These are phyloP conservation scores for Ophiostoma populinum DNA, from an alignment of 2,329 filamentous ascomycete genomes.

Conservation along the genomic window DNA sequence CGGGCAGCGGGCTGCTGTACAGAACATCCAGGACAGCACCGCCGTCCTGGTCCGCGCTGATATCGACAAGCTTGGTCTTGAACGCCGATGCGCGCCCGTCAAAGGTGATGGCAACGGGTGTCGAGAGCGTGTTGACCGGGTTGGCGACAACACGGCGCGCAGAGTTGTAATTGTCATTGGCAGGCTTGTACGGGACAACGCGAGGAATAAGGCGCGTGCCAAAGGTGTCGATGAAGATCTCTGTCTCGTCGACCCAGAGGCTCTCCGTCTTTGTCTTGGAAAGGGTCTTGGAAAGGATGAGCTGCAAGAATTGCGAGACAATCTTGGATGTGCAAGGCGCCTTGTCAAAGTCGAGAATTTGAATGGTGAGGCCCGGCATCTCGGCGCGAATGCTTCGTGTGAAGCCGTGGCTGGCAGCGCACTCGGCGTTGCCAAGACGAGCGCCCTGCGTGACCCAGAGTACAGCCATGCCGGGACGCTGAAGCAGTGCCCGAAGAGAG, in stretches of 20 bases:
- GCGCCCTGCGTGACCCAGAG: slow-evolving; percentile 18
- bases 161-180: slow-evolving; percentile 23
- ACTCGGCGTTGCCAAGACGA: slow-evolving; percentile 12
- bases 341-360: slow-evolving; percentile 17
- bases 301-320: slow-evolving; percentile 12
- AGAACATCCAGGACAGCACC: slow-evolving; percentile 15
- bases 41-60: not conserved
- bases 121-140: slow-evolving; percentile 18
- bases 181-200: slow-evolving; percentile 21
- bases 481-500: slow-evolving; percentile 13
- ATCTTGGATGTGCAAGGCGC: slow-evolving; percentile 6
- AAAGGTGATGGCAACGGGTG: slow-evolving; percentile 15
- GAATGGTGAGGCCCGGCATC: slow-evolving; percentile 16
- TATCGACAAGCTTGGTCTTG: no score
- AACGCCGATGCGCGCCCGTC: no score
- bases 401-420: slow-evolving; percentile 18
- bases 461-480: slow-evolving; percentile 15
- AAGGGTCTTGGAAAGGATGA: slow-evolving; percentile 8
- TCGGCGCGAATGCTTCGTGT: slow-evolving; percentile 17
- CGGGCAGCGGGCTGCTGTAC: slow-evolving; percentile 21
- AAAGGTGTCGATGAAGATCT: slow-evolving; percentile 20
- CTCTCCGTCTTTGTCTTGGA: slow-evolving; percentile 5
- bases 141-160: slow-evolving; percentile 19
- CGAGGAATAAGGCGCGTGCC: slow-evolving; percentile 21
- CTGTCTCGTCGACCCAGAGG: slow-evolving; percentile 19